Base-by-base conservation (phyloP, 441 rosid species). In the Populus hybrid region DNA sequence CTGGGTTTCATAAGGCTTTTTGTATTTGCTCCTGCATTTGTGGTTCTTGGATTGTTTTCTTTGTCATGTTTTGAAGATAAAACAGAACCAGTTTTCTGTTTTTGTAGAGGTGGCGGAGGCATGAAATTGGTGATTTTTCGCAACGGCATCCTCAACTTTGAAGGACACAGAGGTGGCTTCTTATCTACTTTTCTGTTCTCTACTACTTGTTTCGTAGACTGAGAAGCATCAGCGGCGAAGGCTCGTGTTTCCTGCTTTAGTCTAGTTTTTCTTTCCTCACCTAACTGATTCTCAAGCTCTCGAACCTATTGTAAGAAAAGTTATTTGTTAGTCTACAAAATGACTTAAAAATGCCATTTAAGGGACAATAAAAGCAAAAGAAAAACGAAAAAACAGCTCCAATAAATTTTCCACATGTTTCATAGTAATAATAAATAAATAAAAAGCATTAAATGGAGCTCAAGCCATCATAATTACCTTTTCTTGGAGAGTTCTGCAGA, bases 221-320 rank as follows among this genome's bases (percentile, higher is more conserved):
- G 83, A 66, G 87, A 71, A 81, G 93, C 57, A 14, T 5, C 78
- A 57, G 86, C 83, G 3, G 92, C 83, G 57, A 90, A 77, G 67
- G 88, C 88, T 90, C 94, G 86, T 6, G 93, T 87, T 86, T 92
- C 93, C 81, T 92, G 95, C 85, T 89, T 93, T 40, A 95, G 69
- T 87, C 98, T 93, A 72, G 88, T 88, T 86, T 90, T 94, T 85
- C 98, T 93, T 87, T 92, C 99, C 70, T 92, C 98, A 7, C 85
- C 92, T 72, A 95, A 79, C 76, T 91, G 97, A 79, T 76, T 86
- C 81, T 95, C 99, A 36, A 95, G 90, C 76, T 95, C 98, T 76
- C 93, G 90, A 46, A 89, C 94, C 99, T 95, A 79, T 78, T 40
- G 9, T 59, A 67, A 70, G 46, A 70, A 12, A 0, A 46, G 18